A percentile compares a stretch with the other conserved stretches of the same genome.
Evolutionary conservation across 331 rosid species (phyloP).

Genomic region (Malus hybrid): DNA sequence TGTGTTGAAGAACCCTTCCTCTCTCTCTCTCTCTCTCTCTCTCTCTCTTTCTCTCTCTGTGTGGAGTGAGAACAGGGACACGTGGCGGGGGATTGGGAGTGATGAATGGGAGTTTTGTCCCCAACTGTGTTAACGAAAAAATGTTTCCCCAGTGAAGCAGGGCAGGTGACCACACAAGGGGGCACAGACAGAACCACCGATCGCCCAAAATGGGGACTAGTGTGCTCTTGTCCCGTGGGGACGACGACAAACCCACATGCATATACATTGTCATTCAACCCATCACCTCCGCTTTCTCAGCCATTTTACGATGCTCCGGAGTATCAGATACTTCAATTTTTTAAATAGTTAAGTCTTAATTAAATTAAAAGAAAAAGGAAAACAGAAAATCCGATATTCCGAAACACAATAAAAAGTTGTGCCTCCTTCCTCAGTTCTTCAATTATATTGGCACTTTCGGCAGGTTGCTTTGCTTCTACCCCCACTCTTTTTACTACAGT

Average conservation of each 20-base stretch:
- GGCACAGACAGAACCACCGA: too few relatives aligned
- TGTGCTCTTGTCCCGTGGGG: too few relatives aligned
- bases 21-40: background rate
- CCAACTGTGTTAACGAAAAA: background rate
- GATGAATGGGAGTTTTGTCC: background rate
- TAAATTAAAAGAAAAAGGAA: too few relatives aligned
- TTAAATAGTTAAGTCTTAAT: too few relatives aligned
- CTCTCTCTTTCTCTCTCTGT: background rate
- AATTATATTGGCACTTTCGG: slow-evolving; percentile 12
- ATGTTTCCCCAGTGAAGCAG: background rate
- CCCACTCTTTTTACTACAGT: background rate
- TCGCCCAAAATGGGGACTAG: too few relatives aligned
- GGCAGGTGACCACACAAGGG: background rate
- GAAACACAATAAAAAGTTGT: background rate
- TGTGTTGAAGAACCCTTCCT: slow-evolving; percentile 5
- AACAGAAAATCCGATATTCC: too few relatives aligned
- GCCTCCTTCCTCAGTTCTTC: background rate
- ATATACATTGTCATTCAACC: background rate
- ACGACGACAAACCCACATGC: slow-evolving; percentile 22
- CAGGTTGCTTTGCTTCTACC: background rate
- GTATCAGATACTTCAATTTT: too few relatives aligned
- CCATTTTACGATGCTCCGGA: too few relatives aligned
- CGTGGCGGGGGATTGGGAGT: slow-evolving; percentile 9
- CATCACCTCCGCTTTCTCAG: too few relatives aligned
- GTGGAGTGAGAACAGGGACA: background rate